Conservation (phyloP, 2,329 filamentous ascomycete species). For the Eutypa lata region DNA sequence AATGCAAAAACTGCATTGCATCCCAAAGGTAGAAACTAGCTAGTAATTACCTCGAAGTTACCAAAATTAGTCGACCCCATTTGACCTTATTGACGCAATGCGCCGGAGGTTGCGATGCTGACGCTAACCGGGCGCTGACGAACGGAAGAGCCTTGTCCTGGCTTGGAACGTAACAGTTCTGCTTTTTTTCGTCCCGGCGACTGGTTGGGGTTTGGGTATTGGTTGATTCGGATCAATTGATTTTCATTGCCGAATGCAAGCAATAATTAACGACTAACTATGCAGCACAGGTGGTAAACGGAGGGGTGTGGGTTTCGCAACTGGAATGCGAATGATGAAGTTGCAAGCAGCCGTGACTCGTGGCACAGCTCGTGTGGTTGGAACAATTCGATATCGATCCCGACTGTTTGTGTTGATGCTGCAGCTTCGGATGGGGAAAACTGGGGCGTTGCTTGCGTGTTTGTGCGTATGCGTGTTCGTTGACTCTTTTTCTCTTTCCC, state of each 20-base stretch:
- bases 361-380: not conserved
- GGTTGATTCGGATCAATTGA: not conserved
- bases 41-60: conserved; percentile 53
- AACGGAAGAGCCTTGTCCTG: not conserved
- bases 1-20: not conserved
- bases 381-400: not conserved
- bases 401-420: not conserved
- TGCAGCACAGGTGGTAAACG: no score
- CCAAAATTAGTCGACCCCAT: conserved; percentile 63
- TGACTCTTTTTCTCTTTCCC: no score
- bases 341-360: not conserved
- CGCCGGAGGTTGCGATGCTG: conserved; percentile 1
- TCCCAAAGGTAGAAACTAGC: not conserved
- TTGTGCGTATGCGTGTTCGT: not conserved
- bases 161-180: no score
- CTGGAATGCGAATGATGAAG: not conserved
- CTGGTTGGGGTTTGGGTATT: not conserved
- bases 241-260: not conserved
- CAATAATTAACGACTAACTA: no score
- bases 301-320: not conserved
- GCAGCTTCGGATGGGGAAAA: not conserved
- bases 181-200: no score
- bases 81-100: conserved; percentile 22
- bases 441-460: not conserved
- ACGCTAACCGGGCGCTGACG: conserved; percentile 6